Evolutionary conservation across 2,329 filamentous ascomycete species (phyloP).

Genomic region (Penicillium sp.): DNA sequence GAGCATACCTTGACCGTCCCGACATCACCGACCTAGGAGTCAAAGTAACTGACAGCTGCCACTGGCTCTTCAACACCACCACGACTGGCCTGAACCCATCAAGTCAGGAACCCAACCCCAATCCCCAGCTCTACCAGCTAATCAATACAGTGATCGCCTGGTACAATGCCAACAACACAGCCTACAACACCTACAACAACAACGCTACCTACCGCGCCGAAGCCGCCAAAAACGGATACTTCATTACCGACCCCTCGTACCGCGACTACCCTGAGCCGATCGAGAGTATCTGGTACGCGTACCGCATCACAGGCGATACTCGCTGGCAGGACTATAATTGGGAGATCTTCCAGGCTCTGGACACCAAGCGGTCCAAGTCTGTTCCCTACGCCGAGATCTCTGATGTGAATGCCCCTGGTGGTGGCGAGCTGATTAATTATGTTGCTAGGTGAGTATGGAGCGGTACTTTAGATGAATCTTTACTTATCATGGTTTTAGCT

Average conservation of each 20-base stretch:
- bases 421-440: constrained; percentile 13
- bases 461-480: not conserved
- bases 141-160: constrained; percentile 12
- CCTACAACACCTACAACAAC: constrained; percentile 15
- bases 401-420: constrained; percentile 12
- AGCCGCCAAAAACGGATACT: constrained; percentile 17
- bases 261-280: constrained; percentile 19
- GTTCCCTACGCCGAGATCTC: constrained; percentile 17
- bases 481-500: constrained; percentile 2
- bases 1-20: constrained; percentile 19
- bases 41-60: constrained; percentile 27
- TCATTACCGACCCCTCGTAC: constrained; percentile 16
- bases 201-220: constrained; percentile 13
- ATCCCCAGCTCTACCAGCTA: not conserved
- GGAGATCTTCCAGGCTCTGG: constrained; percentile 17
- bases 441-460: constrained; percentile 4
- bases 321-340: constrained; percentile 21
- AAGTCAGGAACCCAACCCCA: constrained; percentile 1
- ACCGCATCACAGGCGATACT: constrained; percentile 17
- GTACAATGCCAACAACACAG: constrained; percentile 17
- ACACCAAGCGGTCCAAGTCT: constrained; percentile 10
- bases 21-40: constrained; percentile 27
- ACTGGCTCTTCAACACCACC: constrained; percentile 30
- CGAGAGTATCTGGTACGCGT: constrained; percentile 20
- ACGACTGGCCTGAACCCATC: constrained; percentile 16